Evolutionary conservation across 495 filamentous ascomycete species (phyloP).

Genomic region (Articulospora tetracladia): DNA sequence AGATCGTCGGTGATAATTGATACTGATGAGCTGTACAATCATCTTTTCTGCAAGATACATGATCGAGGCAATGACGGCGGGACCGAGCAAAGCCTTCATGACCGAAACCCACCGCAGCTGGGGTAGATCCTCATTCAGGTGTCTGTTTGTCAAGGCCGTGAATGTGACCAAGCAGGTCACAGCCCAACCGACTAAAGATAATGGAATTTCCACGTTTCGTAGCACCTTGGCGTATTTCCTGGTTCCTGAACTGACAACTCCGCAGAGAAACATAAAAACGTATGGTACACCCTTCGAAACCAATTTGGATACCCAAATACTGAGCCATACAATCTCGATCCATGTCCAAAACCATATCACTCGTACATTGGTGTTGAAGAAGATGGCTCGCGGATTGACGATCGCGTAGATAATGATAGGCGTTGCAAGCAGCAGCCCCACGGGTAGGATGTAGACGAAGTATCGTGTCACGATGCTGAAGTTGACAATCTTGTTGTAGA

Average conservation of each 20-base stretch:
- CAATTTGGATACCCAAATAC: constrained; percentile 84
- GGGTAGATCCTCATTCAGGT: constrained; percentile 3
- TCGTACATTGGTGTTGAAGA: constrained; percentile 53
- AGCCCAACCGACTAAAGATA: constrained; percentile 86
- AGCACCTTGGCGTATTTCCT: constrained; percentile 89
- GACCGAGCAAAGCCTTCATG: constrained; percentile 72
- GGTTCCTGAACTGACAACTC: constrained; percentile 86
- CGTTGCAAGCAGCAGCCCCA: constrained; percentile 69
- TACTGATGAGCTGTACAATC: constrained; percentile 86
- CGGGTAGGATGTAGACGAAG: constrained; percentile 79
- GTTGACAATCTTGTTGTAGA: constrained; percentile 81
- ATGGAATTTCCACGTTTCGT: constrained; percentile 71
- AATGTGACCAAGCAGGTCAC: constrained; percentile 79
- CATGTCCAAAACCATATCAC: constrained; percentile 82
- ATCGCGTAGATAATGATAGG: constrained; percentile 61
- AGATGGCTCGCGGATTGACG: constrained; percentile 40
- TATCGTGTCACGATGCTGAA: constrained; percentile 87
- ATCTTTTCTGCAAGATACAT: constrained; percentile 79
- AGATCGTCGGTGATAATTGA: constrained; percentile 92
- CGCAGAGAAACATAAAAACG: constrained; percentile 82
- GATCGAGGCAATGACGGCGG: constrained; percentile 69
- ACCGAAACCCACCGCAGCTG: constrained; percentile 36
- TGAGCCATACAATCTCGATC: constrained; percentile 88
- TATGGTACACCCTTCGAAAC: constrained; percentile 72
- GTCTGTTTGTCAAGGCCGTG: constrained; percentile 51